These are phyloP conservation scores for Sporothrix inflata DNA, from an alignment of 2,329 filamentous ascomycete species.

Conservation along the genomic window DNA sequence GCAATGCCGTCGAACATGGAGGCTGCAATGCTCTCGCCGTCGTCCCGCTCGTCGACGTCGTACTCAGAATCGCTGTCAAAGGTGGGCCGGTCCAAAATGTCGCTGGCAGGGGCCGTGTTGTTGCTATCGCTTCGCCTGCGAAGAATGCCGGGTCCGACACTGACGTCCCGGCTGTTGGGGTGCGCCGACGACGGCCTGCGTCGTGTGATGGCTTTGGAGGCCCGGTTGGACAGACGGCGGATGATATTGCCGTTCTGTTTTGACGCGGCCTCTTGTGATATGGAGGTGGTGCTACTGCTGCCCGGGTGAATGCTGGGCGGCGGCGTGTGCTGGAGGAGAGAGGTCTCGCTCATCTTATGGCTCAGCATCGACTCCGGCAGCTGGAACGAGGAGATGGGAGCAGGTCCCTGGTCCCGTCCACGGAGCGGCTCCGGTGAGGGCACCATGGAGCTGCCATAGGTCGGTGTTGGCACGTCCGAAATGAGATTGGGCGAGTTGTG, in stretches of 20 bases:
- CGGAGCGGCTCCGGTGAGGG: slow-evolving; percentile 67
- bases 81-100: slow-evolving; percentile 33
- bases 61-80: slow-evolving; percentile 60
- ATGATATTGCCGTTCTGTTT: slow-evolving; percentile 64
- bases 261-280: slow-evolving; percentile 39
- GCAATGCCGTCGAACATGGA: slow-evolving; percentile 46
- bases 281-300: slow-evolving; percentile 58
- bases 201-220: slow-evolving; percentile 67
- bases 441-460: slow-evolving; percentile 66
- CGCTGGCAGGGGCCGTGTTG: slow-evolving; percentile 61
- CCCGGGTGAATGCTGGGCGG: slow-evolving; percentile 39
- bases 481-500: slow-evolving; percentile 62
- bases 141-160: slow-evolving; percentile 85
- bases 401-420: slow-evolving; percentile 56
- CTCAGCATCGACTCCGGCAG: slow-evolving; percentile 73
- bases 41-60: slow-evolving; percentile 58
- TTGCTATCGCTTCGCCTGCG: slow-evolving; percentile 86
- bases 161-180: slow-evolving; percentile 79
- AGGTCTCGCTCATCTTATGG: slow-evolving; percentile 61
- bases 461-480: slow-evolving; percentile 53
- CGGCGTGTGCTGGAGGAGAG: slow-evolving; percentile 58
- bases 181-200: slow-evolving; percentile 78
- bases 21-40: slow-evolving; percentile 35
- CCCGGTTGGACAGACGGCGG: slow-evolving; percentile 80
- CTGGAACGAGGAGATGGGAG: slow-evolving; percentile 61